These are phyloP conservation scores for Keithomyces neogunnii DNA, from an alignment of 2,329 filamentous ascomycete genomes.

Conservation along the genomic window DNA sequence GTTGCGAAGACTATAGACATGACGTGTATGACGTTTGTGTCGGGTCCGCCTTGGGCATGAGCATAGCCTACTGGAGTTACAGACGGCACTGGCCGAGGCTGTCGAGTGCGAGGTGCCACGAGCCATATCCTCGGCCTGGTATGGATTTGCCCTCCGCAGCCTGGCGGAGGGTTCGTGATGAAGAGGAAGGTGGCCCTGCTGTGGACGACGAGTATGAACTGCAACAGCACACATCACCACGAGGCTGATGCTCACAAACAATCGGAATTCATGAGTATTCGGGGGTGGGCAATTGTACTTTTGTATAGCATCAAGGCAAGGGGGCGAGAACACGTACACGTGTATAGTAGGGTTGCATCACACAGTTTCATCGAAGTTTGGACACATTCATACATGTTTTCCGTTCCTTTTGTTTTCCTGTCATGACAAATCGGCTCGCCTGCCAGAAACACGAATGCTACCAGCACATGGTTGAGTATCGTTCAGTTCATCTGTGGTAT, in stretches of 20 bases:
- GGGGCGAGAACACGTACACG: too few relatives aligned
- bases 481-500: slow-evolving; percentile 9
- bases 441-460: not conserved
- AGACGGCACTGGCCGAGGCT: slow-evolving; percentile 54
- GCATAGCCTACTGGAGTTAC: slow-evolving; percentile 58
- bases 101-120: slow-evolving; percentile 42
- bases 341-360: too few relatives aligned
- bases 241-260: slow-evolving; percentile 14
- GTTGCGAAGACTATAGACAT: slow-evolving; percentile 63
- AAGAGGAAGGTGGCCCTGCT: slow-evolving; percentile 39
- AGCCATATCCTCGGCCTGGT: slow-evolving; percentile 45
- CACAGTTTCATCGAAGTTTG: too few relatives aligned
- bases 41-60: slow-evolving; percentile 51
- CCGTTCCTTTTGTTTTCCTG: not conserved
- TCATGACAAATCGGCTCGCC: not conserved
- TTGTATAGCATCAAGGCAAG: not conserved
- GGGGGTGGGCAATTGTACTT: too few relatives aligned
- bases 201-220: slow-evolving; percentile 22
- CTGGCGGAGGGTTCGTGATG: slow-evolving; percentile 41
- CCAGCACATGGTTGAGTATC: slow-evolving; percentile 1
- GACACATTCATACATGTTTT: too few relatives aligned
- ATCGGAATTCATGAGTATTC: too few relatives aligned
- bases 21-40: slow-evolving; percentile 62
- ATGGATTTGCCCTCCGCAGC: slow-evolving; percentile 20
- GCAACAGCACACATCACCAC: slow-evolving; percentile 15